A percentile compares a stretch with the other conserved stretches of the same genome.
These are phyloP conservation scores for Pichia gijzeniarum DNA, from an alignment of 805 yeast species.

Conservation along the genomic window DNA sequence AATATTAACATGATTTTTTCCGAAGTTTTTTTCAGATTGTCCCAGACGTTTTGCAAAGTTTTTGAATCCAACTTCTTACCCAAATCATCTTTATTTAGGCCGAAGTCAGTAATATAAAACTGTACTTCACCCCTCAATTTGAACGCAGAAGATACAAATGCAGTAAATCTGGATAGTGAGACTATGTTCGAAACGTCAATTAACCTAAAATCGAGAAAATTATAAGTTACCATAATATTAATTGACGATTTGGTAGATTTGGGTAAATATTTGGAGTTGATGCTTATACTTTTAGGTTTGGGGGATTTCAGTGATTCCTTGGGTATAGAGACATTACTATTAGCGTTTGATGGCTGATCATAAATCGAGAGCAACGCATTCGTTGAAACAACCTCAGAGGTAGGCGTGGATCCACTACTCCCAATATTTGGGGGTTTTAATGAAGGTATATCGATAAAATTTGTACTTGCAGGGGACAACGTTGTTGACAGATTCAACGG, in stretches of 20 bases:
- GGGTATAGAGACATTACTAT: not conserved
- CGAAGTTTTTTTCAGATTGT: not conserved
- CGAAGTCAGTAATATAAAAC: slow-evolving; percentile 11
- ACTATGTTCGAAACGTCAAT: slow-evolving; percentile 33
- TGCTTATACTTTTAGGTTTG: not conserved
- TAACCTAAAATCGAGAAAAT: slow-evolving; percentile 50
- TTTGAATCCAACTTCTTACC: slow-evolving; percentile 9
- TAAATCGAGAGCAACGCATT: not conserved
- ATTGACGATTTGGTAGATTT: slow-evolving; percentile 26
- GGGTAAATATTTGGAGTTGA: slow-evolving; percentile 36
- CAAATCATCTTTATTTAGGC: slow-evolving; percentile 8
- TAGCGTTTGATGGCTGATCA: not conserved
- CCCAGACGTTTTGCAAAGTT: slow-evolving; percentile 7
- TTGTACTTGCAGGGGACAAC: not conserved
- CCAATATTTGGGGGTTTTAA: no score
- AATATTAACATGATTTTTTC: not conserved
- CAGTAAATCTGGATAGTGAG: slow-evolving; percentile 37
- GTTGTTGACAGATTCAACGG: not conserved
- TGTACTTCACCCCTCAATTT: slow-evolving; percentile 5
- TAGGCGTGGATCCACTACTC: not conserved
- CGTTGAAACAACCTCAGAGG: not conserved
- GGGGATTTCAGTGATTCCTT: not conserved
- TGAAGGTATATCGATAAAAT: no score
- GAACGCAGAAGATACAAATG: slow-evolving; percentile 60
- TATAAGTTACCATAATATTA: slow-evolving; percentile 53